Evolutionary conservation across 2,329 filamentous ascomycete species (phyloP), one percentile per base, ranked within the genome.

Genomic region (Pyrenophora graminea): DNA sequence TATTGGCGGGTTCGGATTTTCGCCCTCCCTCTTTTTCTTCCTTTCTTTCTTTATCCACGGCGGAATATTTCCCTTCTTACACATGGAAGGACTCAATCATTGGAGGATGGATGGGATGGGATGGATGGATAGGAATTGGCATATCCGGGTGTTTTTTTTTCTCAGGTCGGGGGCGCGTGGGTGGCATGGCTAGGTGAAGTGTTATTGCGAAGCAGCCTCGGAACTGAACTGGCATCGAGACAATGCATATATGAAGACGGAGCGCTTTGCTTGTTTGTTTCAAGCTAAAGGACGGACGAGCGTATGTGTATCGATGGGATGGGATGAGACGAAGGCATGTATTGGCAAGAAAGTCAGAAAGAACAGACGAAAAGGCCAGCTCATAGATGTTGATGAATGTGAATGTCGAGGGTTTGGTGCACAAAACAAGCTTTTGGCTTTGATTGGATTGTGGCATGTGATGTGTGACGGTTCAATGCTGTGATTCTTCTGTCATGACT

Each of bases 361-460:
- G 23, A 45, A 45, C 5, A 27, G 7, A 30, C n/a, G 33, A 47
- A 47, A 39, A 47, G 27, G 17, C 45, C 45, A 41, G 34, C 45
- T 47, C 15, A 27, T 47, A 47, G 37, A 47, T 34, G 17, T 25
- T 41, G 33, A 34, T 36, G 10, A n/a, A 10, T 41, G 36, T 33
- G 27, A 38, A 41, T 41, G 12, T 37, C 25, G n/a, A 45, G 15
- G 10, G 21, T 8, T n/a, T n/a, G 12, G 18, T 27, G 32, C 5
- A 9, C 27, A 21, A 13, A 15, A 37, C 15, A 15, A 15, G 15
- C 15, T 15, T 15, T 15, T 15, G 15, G 15, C 15, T 15, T 15
- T 15, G 15, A 15, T 15, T 15, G 15, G 15, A 15, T 15, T 15
- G 15, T 15, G 15, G 15, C 15, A 15, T 15, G 36, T 21, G 36